Evolutionary conservation across 1,139 yeast genomes (phyloP), one percentile per base, ranked within the genome.

Genomic region (Pichia sp.): DNA sequence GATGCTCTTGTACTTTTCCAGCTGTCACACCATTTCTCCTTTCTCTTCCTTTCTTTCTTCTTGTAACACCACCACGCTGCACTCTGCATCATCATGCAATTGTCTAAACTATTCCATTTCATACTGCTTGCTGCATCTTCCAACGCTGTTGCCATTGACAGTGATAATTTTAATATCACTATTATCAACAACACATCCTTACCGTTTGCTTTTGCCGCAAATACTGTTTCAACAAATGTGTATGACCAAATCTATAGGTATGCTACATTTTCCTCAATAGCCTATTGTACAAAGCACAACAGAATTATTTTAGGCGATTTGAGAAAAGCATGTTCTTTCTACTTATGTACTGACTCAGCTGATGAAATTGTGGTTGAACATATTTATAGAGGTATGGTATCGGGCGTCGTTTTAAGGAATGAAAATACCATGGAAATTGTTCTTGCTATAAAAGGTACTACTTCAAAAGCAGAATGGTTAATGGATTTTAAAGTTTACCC

Each of bases 361-460:
- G 37, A 18, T 6, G 18, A 36, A 6, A 23, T 42, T 13, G 13
- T 32, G 3, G 46, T 51, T 11, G 53, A 63, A 47, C 67, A 68
- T 9, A 70, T 70, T 31, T 66, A 75, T 8, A 80, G 31, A 5
- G 46, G 38, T 4, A 29, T 18, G 5, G 42, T 84, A 0, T 68
- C 80, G 1, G 84, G 76, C 5, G 67, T 59, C 47, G 61, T 71
- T 38, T 78, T 73, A 1, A 51, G 68, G 6, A 77, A 78, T 51
- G 55, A 61, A 15, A 35, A 44, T 5, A 42, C 55, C 19, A 53
- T 65, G 42, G 56, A 65, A 48, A 59, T 80, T 24, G 44, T 69
- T 42, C 51, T 74, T 46, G 66, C 62, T 27, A 74, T 78, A 45
- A 67, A 84, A 57, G 86, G 87, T 3, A 74, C 83, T 0, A 65